Evolutionary conservation across 2,329 filamentous ascomycete species (phyloP).

Genomic region (Talaromyces amestolkiae): DNA sequence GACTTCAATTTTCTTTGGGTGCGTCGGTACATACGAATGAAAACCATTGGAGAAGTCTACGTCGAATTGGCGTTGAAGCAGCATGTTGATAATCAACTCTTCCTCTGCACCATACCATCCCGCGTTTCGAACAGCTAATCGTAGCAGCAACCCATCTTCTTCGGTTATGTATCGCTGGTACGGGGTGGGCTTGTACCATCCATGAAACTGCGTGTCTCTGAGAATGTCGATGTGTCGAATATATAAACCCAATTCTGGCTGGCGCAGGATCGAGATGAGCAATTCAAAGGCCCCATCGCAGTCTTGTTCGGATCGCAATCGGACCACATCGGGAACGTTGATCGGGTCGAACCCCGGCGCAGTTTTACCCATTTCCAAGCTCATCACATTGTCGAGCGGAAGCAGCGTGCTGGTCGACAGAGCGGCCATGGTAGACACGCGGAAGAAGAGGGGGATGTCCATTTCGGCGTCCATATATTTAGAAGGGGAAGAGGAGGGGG

Average conservation of each 20-base stretch:
- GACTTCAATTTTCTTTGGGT: background rate
- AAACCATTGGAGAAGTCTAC: constrained; percentile 16
- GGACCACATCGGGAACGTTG: constrained; percentile 11
- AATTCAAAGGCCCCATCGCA: constrained; percentile 16
- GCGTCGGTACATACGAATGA: constrained; percentile 11
- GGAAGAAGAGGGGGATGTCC: constrained; percentile 19
- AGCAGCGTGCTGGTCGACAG: constrained; percentile 14
- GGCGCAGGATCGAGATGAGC: constrained; percentile 12
- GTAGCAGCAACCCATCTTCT: constrained; percentile 12
- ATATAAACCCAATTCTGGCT: constrained; percentile 14
- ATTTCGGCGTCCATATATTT: constrained; percentile 16
- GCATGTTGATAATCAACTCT: constrained; percentile 18
- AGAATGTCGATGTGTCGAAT: constrained; percentile 17
- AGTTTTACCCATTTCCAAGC: constrained; percentile 1
- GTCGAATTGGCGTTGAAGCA: constrained; percentile 17
- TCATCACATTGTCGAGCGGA: constrained; percentile 15
- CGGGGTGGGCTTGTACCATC: constrained; percentile 13
- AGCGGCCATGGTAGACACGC: constrained; percentile 19
- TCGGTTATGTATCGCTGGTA: constrained; percentile 13
- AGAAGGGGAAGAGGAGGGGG: background rate
- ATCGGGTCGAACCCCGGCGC: constrained; percentile 14
- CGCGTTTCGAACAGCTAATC: constrained; percentile 15
- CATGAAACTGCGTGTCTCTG: constrained; percentile 17
- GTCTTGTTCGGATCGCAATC: constrained; percentile 18
- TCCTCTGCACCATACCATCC: constrained; percentile 18